Evolutionary conservation across 2,329 filamentous ascomycete genomes (phyloP).

Genomic region (Stagonosporopsis vannaccii): DNA sequence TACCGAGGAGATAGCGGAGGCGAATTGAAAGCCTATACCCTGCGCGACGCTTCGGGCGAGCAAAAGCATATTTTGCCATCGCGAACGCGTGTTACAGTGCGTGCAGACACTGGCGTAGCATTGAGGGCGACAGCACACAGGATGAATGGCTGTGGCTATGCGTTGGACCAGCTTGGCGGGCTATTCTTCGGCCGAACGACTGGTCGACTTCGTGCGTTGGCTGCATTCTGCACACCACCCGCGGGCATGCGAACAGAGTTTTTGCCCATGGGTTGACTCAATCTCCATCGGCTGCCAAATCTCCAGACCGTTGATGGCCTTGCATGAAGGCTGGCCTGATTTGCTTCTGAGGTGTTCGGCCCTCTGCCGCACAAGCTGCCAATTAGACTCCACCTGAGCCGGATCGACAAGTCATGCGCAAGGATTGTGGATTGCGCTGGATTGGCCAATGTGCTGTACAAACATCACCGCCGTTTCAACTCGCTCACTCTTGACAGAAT

Average conservation of each 20-base stretch:
- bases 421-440: constrained; percentile 14
- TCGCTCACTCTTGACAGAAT: constrained; percentile 30
- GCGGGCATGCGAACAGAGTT: constrained; percentile 16
- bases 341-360: constrained; percentile 22
- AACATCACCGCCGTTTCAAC: constrained; percentile 39
- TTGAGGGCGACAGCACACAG: constrained; percentile 1
- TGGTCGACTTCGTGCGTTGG: constrained; percentile 12
- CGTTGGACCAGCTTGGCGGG: constrained; percentile 19
- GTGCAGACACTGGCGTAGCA: constrained; percentile 25
- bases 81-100: constrained; percentile 32
- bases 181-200: constrained; percentile 10
- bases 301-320: constrained; percentile 11
- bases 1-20: constrained; percentile 27
- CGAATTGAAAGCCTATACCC: constrained; percentile 10
- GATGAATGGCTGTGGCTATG: constrained; percentile 25
- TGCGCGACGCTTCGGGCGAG: constrained; percentile 18
- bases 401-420: constrained; percentile 35
- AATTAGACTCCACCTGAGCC: constrained; percentile 23
- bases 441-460: constrained; percentile 26
- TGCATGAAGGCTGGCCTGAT: constrained; percentile 25
- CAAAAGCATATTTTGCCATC: constrained; percentile 26
- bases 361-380: constrained; percentile 11
- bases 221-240: constrained; percentile 18
- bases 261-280: constrained; percentile 11
- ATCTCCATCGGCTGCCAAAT: constrained; percentile 15